Base-by-base conservation (phyloP, 306 rosid genomes). In the Canavalia ensiformis region DNA sequence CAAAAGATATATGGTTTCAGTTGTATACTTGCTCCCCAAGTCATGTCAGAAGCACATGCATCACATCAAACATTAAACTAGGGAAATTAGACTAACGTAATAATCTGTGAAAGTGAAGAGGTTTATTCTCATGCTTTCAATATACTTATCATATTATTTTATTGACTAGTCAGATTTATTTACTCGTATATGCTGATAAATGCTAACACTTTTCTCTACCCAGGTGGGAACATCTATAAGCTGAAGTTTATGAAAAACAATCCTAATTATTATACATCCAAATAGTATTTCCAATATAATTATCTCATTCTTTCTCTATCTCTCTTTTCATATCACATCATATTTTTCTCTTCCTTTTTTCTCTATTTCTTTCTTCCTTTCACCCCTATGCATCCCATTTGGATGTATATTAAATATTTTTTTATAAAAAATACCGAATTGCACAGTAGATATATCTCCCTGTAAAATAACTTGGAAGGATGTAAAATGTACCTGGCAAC, bases 401-500 rank as follows among this genome's bases (percentile, higher is more conserved):
- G 25, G 25, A 18, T 18, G 25, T 18, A 18, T 18, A 18, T 18
- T 18, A 18, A 18, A 18, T 18, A 18, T 18, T 18, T 18, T 18
- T 18, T 18, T 18, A 18, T 18, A 18, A 64, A 39, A 46, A 39
- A 55, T 7, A 55, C 2, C 33, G 71, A 72, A 73, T 37, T 57
- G n/a, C 25, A 10, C 46, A 68, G 42, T 12, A 67, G 59, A 57
- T 41, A 41, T 52, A 10, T 42, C 74, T 10, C 68, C 31, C 49
- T 30, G 10, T 45, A 34, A 68, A 72, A 7, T 37, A 10, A 62
- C 71, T 59, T 44, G 79, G 77, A 12, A 59, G 81, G 46, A 80
- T 18, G 25, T 18, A 18, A 75, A 73, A 83, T 18, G 59, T 85
- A 92, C 97, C 97, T 91, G 95, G 89, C 95, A 93, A 75, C 91